These are phyloP conservation scores for Macroventuria anomochaeta DNA, from an alignment of 2,329 filamentous ascomycete species.

Conservation along the genomic window DNA sequence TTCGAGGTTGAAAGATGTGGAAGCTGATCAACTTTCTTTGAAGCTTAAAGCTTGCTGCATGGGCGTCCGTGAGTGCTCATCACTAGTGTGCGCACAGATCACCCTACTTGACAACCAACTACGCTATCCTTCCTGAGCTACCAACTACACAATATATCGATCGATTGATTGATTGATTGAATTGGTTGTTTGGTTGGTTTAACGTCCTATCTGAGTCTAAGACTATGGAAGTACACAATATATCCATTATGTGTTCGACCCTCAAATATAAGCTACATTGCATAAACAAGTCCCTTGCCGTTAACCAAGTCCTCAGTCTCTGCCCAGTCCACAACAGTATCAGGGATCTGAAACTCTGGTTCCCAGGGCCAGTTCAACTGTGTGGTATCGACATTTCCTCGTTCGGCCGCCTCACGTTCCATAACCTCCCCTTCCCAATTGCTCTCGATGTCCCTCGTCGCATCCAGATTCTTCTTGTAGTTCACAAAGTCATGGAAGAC, in stretches of 20 bases:
- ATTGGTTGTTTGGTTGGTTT: too few relatives aligned
- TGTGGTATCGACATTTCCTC: background rate
- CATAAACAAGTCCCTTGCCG: background rate
- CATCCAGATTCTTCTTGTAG: conserved; percentile 7
- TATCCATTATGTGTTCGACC: too few relatives aligned
- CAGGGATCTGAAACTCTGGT: background rate
- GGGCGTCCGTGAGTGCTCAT: conserved; percentile 1
- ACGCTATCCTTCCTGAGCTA: too few relatives aligned
- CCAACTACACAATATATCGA: too few relatives aligned
- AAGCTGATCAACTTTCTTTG: background rate
- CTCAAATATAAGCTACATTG: conserved; percentile 1
- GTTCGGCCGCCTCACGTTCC: conserved; percentile 2
- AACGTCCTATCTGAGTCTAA: too few relatives aligned
- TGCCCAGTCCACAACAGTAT: conserved; percentile 7
- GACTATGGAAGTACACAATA: too few relatives aligned
- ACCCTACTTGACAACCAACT: too few relatives aligned
- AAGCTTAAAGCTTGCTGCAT: conserved; percentile 8
- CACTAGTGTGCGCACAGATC: conserved; percentile 9
- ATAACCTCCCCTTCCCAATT: conserved; percentile 13
- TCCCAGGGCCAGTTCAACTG: conserved; percentile 15
- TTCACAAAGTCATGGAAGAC: conserved; percentile 15
- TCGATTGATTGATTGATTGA: too few relatives aligned
- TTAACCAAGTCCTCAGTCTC: background rate
- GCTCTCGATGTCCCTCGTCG: background rate
- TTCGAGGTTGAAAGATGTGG: background rate